Percentiles rank a stretch among this genome's conserved stretches.
These are phyloP conservation scores for Acanthamoeba triangularis DNA, from an alignment of 208 protist genomes.

Conservation along the genomic window DNA sequence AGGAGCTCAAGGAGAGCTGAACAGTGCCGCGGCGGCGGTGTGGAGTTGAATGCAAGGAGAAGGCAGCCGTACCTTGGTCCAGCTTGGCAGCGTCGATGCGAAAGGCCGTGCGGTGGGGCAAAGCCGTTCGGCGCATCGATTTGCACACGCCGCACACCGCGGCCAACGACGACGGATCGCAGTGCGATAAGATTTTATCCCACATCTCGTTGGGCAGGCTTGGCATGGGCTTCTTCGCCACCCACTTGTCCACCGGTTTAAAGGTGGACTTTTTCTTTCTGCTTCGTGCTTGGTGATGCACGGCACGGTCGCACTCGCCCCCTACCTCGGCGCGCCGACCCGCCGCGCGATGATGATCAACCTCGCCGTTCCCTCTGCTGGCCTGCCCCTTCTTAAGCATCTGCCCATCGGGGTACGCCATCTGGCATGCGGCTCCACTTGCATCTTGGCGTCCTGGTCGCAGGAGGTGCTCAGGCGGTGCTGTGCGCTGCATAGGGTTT, in stretches of 20 bases:
- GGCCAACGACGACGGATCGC: not conserved
- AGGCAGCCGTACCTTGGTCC: not conserved
- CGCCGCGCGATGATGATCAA: no score
- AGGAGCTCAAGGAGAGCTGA: not conserved
- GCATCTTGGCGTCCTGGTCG: not conserved
- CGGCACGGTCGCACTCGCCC: not conserved
- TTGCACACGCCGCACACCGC: constrained; percentile 19
- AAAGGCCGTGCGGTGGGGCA: constrained; percentile 4
- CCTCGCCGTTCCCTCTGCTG: not conserved
- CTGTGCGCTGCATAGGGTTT: not conserved
- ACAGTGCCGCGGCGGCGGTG: no score
- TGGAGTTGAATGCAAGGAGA: not conserved
- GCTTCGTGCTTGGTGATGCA: not conserved
- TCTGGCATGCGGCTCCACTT: not conserved
- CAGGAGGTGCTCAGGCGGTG: not conserved
- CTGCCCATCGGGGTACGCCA: no score
- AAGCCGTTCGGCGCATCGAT: not conserved
- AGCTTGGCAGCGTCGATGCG: constrained; percentile 34
- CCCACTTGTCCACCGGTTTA: not conserved
- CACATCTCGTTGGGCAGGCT: constrained; percentile 37
- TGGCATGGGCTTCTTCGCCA: constrained; percentile 8
- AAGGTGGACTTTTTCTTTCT: not conserved
- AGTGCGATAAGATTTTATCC: constrained; percentile 39
- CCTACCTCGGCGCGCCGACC: not conserved
- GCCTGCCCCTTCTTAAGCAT: not conserved